Base-by-base conservation (phyloP, 2,329 filamentous ascomycete species). In the Apiospora hydei region DNA sequence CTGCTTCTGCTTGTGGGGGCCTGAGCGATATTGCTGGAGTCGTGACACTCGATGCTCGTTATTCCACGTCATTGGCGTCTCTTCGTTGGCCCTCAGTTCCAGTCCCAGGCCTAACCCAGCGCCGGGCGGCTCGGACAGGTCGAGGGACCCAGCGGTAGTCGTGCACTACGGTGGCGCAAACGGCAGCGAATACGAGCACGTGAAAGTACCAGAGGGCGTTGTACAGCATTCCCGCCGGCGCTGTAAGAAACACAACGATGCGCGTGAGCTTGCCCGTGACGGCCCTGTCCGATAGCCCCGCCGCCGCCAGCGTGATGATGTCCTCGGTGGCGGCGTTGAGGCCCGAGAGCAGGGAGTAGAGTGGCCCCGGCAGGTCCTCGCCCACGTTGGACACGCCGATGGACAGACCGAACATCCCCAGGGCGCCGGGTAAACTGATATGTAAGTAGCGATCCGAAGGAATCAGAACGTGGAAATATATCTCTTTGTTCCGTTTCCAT, bases 131-230 rank as follows among this genome's bases (percentile, higher is more conserved):
- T 21, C 46, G 38, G 46, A 73, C 77, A 6, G 84, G 78, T 0
- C 82, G 78, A n/a, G 87, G 84, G 8, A 88, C 76, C 81, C 87
- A 86, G 57, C 85, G 83, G 61, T 82, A 83, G 79, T 94, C 92
- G 83, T 88, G 90, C 0, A 88, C 70, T 0, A 90, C 79, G 0
- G 89, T 88, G 0, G 81, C 79, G 1, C 85, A 14, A 0, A 91
- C 92, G 0, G 86, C 88, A 1, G 84, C 74, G 0, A 87, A 75
- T 81, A 94, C 91, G 5, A 94, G 78, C 0, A 89, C 76, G 0
- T 93, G 93, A 66, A 94, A 94, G 75, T 93, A 95, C 93, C 93
- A 95, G 0, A 94, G 81, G 0, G 91, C 88, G 69, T 90, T 93
- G 76, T 94, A 94, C 68, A 92, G 84, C 75, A 94, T 81, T 0